Evolutionary conservation across 148 eudicot genomes (phyloP).

Genomic region (Chenopodium formosanum): DNA sequence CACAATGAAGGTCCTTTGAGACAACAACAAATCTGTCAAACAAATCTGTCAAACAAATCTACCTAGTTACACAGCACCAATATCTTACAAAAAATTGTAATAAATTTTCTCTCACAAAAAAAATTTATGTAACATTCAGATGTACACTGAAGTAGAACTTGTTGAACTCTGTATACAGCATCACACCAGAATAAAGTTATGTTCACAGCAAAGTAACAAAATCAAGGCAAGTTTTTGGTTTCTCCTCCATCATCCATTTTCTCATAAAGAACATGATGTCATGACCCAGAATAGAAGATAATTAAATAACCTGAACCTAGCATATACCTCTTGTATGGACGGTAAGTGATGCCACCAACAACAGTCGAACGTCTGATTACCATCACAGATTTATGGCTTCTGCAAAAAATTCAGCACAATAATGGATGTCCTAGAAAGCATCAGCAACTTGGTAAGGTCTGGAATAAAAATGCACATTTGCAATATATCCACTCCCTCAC

Average conservation of each 20-base stretch:
- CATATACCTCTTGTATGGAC: conserved; percentile 77
- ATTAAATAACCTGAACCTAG: conserved; percentile 8
- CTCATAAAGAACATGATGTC: neutral
- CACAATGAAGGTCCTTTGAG: neutral
- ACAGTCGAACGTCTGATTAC: conserved; percentile 66
- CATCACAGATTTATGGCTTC: conserved; percentile 95
- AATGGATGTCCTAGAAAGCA: conserved; percentile 7
- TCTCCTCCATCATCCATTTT: neutral
- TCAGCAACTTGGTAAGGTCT: neutral
- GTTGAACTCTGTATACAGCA: neutral
- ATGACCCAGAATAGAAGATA: neutral
- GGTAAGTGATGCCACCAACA: conserved; percentile 97
- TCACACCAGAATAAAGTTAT: neutral
- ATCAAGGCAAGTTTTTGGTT: neutral
- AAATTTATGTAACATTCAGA: neutral
- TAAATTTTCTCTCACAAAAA: neutral
- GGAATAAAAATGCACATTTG: neutral
- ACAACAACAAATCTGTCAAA: neutral
- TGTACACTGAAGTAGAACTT: neutral
- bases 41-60: too few species aligned
- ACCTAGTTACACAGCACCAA: neutral
- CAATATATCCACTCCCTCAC: neutral
- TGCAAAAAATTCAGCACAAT: conserved; percentile 35
- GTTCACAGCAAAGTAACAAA: neutral
- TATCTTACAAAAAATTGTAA: neutral